Base-by-base conservation (phyloP, 78 protist species). In the Dictyostelium purpureum region DNA sequence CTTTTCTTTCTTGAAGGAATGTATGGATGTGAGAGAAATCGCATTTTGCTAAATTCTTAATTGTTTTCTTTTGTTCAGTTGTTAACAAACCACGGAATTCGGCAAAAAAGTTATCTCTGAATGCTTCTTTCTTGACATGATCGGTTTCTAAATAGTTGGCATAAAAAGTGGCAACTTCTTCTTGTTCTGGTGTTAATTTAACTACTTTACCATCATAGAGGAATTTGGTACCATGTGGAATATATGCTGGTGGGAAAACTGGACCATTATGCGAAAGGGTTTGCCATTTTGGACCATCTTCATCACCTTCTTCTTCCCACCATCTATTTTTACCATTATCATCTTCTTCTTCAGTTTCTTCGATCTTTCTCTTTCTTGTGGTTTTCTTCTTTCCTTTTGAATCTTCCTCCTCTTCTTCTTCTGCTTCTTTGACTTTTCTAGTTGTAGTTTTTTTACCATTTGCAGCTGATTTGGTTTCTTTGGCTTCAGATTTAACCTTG, bases 91-190 rank as follows among this genome's bases (percentile, higher is more conserved):
- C 49, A 9, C 19, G 5, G 63, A 96, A 97, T 4, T 49, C 95
- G 16, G 31, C 54, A 70, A 94, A 97, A 57, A 98, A 98, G 96
- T 98, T 98, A 33, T 95, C 73, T 31, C 92, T 71, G 83, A 98
- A 98, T 1, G 26, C 31, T 4, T 40, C 77, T 19, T 97, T 95
- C 70, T 90, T 71, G 37, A 54, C 94, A 52, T 97, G 97, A 81
- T 98, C 99, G 0, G 98, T 94, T 24, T 96, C 95, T 12, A 77
- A 14, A 82, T 94, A 89, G n/a, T 76, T 77, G 0, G 99, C 99
- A 43, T 74, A 99, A 70, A 96, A 89, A 14, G 98, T 98, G 7
- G 99, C 99, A 18, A 90, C 87, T 51, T 97, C 99, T 76, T 98
- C 99, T 33, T 95, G 95, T 26, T 28, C 82, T 1, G 94, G 91